Base-by-base conservation (phyloP, 1,139 yeast genomes). In the Lizanozyma gosingica region DNA sequence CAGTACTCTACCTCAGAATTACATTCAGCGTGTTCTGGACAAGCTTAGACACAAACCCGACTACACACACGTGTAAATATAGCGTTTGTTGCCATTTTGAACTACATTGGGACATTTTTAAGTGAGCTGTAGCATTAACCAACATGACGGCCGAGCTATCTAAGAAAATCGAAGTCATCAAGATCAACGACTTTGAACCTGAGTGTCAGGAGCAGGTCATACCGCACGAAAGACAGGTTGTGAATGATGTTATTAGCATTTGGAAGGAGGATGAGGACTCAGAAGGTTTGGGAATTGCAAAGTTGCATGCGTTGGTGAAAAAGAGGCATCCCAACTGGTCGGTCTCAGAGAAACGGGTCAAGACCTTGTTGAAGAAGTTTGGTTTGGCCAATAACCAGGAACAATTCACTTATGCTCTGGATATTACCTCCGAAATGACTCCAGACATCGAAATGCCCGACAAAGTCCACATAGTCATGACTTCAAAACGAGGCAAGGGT, bases 191-290 rank as follows among this genome's bases (percentile, higher is more conserved):
- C 43, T 47, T 53, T 14, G 57, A 56, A 2, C 53, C 51, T 17
- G 54, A 51, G n/a, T 44, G 52, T 2, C 41, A 43, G 1, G 67
- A 59, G 16, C 68, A 67, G 1, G 43, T 63, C 1, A 67, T 66
- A 14, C 94, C 94, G 2, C 76, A 73, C 46, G 83, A 79, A 44
- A 67, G 83, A 39, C 79, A 80, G 55, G 66, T 83, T 16, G 80
- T 82, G 14, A 78, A 76, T 40, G 76, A 71, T 35, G 79, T 83
- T 18, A 73, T 81, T 39, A 65, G 68, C 6, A 59, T 82, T 16
- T 84, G 94, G 92, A 78, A 76, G 48, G 71, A 71, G 44, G 87
- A 83, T 50, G 80, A 87, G 2, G 60, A 70, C 2, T 73, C 80
- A 11, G 90, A 82, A 54, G 62, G 72, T 2, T 56, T 80, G 17